Base-by-base conservation (phyloP, 1,284 basidiomycete genomes). In the Athelia sp. region DNA sequence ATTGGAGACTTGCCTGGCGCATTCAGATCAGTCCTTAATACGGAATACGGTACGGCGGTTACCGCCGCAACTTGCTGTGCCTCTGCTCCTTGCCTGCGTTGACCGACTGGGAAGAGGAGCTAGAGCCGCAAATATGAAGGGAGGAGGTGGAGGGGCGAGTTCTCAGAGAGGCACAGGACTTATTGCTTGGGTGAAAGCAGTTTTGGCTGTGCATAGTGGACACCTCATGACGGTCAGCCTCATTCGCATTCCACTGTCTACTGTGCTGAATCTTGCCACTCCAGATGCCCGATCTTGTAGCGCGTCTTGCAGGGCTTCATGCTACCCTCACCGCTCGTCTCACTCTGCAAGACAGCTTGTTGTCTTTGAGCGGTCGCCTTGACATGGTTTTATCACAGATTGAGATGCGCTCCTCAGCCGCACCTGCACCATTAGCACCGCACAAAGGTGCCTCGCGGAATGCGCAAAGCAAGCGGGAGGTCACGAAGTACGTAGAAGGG, bases 311-410 rank as follows among this genome's bases (percentile, higher is more conserved):
- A 1, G 81, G 82, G 14, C 75, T 99, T 31, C 92, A 98, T 61
- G 78, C 87, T 13, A 90, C 90, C 2, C 76, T 99, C 24, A 84
- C 87, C 1, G 78, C 84, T 24, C 82, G 96, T 24, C 72, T 97
- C 21, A 78, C 87, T 31, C 71, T 97, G 26, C 90, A 97, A 59
- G 87, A 94, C 56, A 90, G 86, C 49, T 73, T 99, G 14, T 72
- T 96, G 8, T 83, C 90, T 2, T 76, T 99, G 38, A 91, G 84
- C 51, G 96, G 96, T 14, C 83, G 93, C 51, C 75, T 98, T 19
- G 96, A 98, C 62, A 88, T 96, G 69, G 92, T 97, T 3, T 78
- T 98, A 40, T 88, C 92, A 8, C 96, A 98, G 67, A 92, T 98
- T 55, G 90, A 95, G 65, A 80, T 94, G 70, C 82, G 88, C 24